These are phyloP conservation scores for Pugionium dolabratum DNA, from an alignment of 345 rosid species.

Conservation along the genomic window DNA sequence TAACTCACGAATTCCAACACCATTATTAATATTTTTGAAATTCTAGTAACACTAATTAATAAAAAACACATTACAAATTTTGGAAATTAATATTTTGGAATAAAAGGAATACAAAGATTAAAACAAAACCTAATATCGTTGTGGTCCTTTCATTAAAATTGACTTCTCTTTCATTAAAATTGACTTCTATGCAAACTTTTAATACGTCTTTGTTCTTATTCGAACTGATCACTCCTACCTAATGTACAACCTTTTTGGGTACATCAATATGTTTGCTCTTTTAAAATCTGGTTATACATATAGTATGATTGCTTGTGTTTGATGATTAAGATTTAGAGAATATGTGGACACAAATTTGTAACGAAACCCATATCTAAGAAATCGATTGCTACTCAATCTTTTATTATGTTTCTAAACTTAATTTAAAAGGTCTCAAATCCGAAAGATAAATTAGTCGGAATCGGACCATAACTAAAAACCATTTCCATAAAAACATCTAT, in stretches of 20 bases:
- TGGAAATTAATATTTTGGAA: too few relatives aligned
- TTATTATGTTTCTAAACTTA: too few relatives aligned
- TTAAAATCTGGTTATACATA: too few relatives aligned
- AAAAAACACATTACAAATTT: too few relatives aligned
- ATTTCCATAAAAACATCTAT: constrained; percentile 4
- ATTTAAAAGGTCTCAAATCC: too few relatives aligned
- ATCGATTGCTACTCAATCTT: not conserved
- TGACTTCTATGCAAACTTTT: constrained; percentile 4
- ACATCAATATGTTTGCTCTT: too few relatives aligned
- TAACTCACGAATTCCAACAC: too few relatives aligned
- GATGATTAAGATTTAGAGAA: too few relatives aligned
- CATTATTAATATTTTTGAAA: too few relatives aligned
- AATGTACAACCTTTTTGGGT: not conserved
- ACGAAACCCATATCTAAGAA: not conserved
- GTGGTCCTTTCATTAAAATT: constrained; percentile 34
- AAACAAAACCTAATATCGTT: constrained; percentile 35
- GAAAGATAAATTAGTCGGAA: too few relatives aligned
- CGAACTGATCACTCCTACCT: constrained; percentile 26
- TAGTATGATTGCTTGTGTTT: constrained; percentile 1
- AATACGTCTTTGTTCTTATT: constrained; percentile 29
- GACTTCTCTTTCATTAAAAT: not conserved
- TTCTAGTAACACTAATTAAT: too few relatives aligned
- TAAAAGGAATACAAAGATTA: not conserved
- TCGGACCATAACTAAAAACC: not conserved
- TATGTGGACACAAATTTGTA: too few relatives aligned